Evolutionary conservation across 2,329 filamentous ascomycete species (phyloP), one percentile per base, ranked within the genome.

Genomic region (Aspergillus luchuensis): DNA sequence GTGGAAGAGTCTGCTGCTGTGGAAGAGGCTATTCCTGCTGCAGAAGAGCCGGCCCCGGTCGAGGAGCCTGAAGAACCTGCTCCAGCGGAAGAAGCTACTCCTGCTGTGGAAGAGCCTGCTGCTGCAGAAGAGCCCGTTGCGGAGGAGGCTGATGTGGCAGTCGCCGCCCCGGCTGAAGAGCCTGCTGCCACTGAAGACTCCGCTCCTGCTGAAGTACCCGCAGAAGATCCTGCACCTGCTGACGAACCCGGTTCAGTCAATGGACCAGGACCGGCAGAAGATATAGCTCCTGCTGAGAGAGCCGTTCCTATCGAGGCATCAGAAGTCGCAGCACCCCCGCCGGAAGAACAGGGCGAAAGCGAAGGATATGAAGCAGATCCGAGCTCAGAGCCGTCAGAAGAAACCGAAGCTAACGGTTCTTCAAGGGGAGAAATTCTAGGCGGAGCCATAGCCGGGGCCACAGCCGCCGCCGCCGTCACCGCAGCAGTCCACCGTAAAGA

Each of bases 41-140:
- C 25, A 5, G 59, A 63, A 8, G 63, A 63, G 3, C 28, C 58
- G 3, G 28, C 63, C 30, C 23, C 55, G 15, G 21, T 52, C 30
- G 64, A 67, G 25, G 63, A 68, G 39, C 55, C 62, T 45, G 50
- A 67, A 43, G 57, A 62, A 45, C 51, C 61, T 43, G 60, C 23
- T 7, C 11, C 63, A 8, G 55, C 57, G 17, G 66, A 30, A 30
- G 28, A 30, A 30, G 8, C 28, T 23, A 28, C 21, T 7, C 23
- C 23, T 23, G 23, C 23, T 7, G 23, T 7, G 23, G 61, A 61
- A 39, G 59, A 62, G 17, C 39, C 53, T 47, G 50, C 67, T 15
- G 57, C 61, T 38, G 61, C 61, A 21, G 63, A 71, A 43, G 67
- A 65, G 21, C 39, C 17, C 17, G 17, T 19, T 19, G 17, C 17